Evolutionary conservation across 2,329 filamentous ascomycete species (phyloP), one percentile per base, ranked within the genome.

Genomic region (Aspergillus latus): DNA sequence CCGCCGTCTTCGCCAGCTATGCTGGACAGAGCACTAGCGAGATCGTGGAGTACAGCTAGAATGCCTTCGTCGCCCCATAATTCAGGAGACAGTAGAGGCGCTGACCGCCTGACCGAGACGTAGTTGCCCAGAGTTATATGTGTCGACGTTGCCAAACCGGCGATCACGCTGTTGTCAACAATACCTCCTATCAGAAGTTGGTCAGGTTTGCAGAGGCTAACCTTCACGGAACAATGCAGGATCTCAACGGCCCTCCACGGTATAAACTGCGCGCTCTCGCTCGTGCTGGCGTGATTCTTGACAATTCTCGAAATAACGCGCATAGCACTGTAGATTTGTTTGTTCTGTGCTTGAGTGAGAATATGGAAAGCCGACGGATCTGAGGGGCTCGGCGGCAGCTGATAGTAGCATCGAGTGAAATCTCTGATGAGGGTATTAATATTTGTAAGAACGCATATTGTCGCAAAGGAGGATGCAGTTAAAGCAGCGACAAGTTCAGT

Each of bases 341-440:
- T 62, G 39, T 68, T 72, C 48, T 73, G 70, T 2, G 56, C 56
- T 49, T 73, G 70, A 4, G 69, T 72, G 29, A 72, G 60, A 15
- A 72, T 71, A 40, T 72, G 69, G 42, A 70, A 72, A 0, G 71
- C 63, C 1, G 65, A 68, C 0, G 70, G 71, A 54, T 73, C 69
- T 0, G 67, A 59, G 2, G 64, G 54, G 13, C 59, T 66, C 2
- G 71, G 69, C 0, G 69, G 71, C 26, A 73, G 58, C 45, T 73
- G 70, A 40, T 72, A 72, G 55, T 70, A 72, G 47, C 65, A 68
- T 10, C 69, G 65, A 2, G 71, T 73, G n/a, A 73, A 68, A 46
- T 72, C 70, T 15, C 68, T 56, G 1, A 72, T 59, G 2, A 73
- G 55, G 1, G 62, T 49, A 45, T 67, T 49, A 2, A 49, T 49